Evolutionary conservation across 768 basidiomycete species (phyloP), one percentile per base, ranked within the genome.

Genomic region (Russula compacta): DNA sequence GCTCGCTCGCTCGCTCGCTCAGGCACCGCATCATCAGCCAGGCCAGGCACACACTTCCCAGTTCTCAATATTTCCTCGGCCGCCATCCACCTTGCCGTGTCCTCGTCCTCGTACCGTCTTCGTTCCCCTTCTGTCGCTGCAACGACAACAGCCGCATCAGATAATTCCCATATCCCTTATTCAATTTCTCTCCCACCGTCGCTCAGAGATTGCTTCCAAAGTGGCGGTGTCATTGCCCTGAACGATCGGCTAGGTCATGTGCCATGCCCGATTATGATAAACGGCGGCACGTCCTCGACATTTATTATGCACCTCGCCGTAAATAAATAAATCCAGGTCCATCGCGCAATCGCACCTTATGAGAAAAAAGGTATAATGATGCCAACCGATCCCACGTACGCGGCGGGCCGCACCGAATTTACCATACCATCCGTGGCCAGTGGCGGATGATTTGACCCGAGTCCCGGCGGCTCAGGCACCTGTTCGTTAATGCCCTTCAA

Each of bases 401-500:
- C 24, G 24, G 24, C 24, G 24, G 24, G 24, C 24, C 46, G 11
- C 14, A 5, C 29, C 1, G 12, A 15, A 32, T 3, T 42, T 32
- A n/a, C 29, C 33, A 33, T 32, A n/a, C 29, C 33, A 33, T 32
- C 36, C 11, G 32, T 54, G 32, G 32, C 38, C 9, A n/a, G 32
- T 14, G 36, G 21, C 33, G 15, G 3, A 42, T 42, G 17, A 40
- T 55, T 55, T 35, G 42, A 55, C 24, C 24, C 24, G 24, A 29
- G 3, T 29, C 24, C 24, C 24, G 24, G 24, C 3, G 24, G 24
- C 24, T 29, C 24, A 55, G 46, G 44, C 48, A 49, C 56, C 12
- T 5, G 11, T 7, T 14, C 15, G n/a, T 24, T 24, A 38, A 89
- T 91, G 88, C 87, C 87, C 2, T 71, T 89, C 67, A 91, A 91